Base-by-base conservation (phyloP, 306 rosid species). In the Psophocarpus tetragonolobus region DNA sequence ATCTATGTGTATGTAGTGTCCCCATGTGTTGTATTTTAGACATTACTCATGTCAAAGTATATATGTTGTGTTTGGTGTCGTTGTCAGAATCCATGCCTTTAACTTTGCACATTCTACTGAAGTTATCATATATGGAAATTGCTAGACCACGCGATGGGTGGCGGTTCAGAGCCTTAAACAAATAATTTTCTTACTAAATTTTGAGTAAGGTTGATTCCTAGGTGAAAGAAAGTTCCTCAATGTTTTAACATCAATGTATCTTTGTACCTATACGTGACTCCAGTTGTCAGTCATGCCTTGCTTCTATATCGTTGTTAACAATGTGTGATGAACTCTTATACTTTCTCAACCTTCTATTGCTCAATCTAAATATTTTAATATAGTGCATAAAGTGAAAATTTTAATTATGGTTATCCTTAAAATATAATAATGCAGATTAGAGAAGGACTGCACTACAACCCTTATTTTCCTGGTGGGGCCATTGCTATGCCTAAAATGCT, bases 401-500 rank as follows among this genome's bases (percentile, higher is more conserved):
- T 15, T 78, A 21, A 62, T 62, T 27, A 56, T 13, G 38, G 53
- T 26, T 51, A 23, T 44, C 65, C 32, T 30, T n/a, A n/a, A n/a
- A n/a, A 24, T 66, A 83, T 85, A 83, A 66, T 85, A 53, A 71
- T 87, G 81, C 84, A 92, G 98, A 95, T 95, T 51, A 91, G 98
- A 78, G 98, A 95, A 0, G 98, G 98, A 42, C 75, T 95, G 83
- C 93, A 95, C 83, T 95, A 95, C 75, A 92, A 95, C 71, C 99
- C 99, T 56, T 95, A 95, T 80, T 95, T 95, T 74, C 97, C 97
- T 79, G 99, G 99, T 0, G 99, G 99, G 38, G 99, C 98, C 56
- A 95, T 95, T 83, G 98, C 99, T 29, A 95, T 95, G 99, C 99
- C 99, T 87, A 86, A 95, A 87, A 95, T 95, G 99, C 99, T 95